Conservation (phyloP, 345 rosid genomes). For the Linum trigynum region DNA sequence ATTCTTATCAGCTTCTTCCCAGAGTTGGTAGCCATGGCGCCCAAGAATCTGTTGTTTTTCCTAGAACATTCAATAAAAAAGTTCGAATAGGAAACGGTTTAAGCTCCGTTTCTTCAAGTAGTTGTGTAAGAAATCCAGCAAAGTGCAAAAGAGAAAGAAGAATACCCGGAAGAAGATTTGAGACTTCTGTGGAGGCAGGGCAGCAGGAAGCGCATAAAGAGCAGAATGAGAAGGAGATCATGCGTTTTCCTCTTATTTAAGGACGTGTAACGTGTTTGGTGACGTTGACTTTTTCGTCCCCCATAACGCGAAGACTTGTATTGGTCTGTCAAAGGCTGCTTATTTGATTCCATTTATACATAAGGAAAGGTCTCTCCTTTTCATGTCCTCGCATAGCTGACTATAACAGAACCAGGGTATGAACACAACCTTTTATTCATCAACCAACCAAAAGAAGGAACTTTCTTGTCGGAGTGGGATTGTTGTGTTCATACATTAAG, state of each 20-base stretch:
- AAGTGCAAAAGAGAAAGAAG: neutral
- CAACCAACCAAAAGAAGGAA: neutral
- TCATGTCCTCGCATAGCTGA: neutral
- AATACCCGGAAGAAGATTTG: neutral
- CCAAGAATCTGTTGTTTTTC: constrained; percentile 22
- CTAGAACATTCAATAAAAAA: neutral
- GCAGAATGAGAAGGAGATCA: neutral
- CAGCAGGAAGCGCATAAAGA: neutral
- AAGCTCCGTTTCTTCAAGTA: neutral
- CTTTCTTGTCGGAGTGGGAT: neutral
- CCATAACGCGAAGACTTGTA: neutral
- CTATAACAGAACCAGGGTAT: neutral
- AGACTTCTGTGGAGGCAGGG: too few relatives aligned
- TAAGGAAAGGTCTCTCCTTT: too few relatives aligned
- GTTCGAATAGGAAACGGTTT: neutral
- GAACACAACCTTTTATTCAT: neutral
- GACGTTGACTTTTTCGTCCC: neutral
- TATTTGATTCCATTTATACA: too few relatives aligned
- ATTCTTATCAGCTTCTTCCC: constrained; percentile 50
- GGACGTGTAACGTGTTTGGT: neutral
- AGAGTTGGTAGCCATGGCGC: constrained; percentile 33
- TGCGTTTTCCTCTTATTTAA: neutral
- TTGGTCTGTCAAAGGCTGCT: neutral
- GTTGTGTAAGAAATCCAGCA: neutral
- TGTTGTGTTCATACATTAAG: neutral